Evolutionary conservation across 1,284 basidiomycete genomes (phyloP), one percentile per base, ranked within the genome.

Genomic region (Mycena citricolor): DNA sequence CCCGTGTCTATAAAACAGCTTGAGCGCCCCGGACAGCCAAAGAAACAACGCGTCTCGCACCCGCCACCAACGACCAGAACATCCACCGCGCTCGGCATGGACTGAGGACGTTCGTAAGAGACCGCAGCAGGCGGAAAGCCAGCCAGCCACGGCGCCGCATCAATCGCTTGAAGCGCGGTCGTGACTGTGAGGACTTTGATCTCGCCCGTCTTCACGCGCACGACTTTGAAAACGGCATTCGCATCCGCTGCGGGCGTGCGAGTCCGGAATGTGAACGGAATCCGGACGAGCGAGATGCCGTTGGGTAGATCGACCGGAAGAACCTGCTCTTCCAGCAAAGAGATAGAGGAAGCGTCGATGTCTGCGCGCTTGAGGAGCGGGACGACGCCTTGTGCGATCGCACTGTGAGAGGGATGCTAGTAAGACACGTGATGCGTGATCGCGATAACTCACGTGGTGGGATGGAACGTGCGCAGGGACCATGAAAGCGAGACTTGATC

Each of bases 381-480:
- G n/a, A 33, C 8, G 5, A 47, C 29, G 10, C 10, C 10, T 21
- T 36, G 13, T 16, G 12, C 21, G 34, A 19, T 36, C 8, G 34
- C 8, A 36, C 12, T 19, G 12, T 16, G 10, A 36, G 7, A 36
- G 34, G 16, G 10, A 21, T 16, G 14, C 8, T 16, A 16, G 24
- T 6, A 23, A n/a, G n/a, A n/a, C n/a, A 11, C 14, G 14, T 19
- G 20, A 20, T 36, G 34, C 19, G 7, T 25, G 35, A 41, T 5
- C 24, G 34, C 4, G 39, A 37, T 22, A 49, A 42, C 1, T 31
- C 34, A 38, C 36, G 13, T 12, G 21, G 17, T 6, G 10, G 45
- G 45, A 42, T 48, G 45, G 20, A 52, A 52, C 12, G 50, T 52
- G 29, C 50, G 50, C 38, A 52, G 28, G 26, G 50, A 47, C 50